These are phyloP conservation scores for Vitis rupestris DNA, from an alignment of 164 flowering plant species.

Conservation along the genomic window DNA sequence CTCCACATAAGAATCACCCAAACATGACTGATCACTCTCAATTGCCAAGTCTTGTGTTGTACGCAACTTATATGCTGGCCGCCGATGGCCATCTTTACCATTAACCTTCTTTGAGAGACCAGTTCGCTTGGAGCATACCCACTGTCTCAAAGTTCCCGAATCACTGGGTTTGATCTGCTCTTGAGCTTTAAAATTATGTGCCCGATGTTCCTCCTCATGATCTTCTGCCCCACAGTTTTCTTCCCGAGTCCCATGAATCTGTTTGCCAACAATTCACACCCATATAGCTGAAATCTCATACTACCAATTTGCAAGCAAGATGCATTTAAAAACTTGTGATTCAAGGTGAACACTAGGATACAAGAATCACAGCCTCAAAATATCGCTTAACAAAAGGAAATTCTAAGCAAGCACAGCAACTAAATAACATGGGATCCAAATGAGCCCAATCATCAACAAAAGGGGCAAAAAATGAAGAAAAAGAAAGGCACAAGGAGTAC, in stretches of 20 bases:
- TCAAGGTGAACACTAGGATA: not conserved
- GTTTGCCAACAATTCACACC: conserved; percentile 20
- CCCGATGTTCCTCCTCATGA: conserved; percentile 14
- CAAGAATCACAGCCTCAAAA: not conserved
- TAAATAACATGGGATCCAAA: too few species aligned
- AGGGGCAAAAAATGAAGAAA: too few species aligned
- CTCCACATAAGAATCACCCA: conserved; percentile 22
- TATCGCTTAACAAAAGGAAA: not conserved
- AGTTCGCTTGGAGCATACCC: conserved; percentile 62
- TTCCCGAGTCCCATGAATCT: conserved; percentile 32
- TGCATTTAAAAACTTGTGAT: not conserved
- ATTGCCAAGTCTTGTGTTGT: conserved; percentile 16
- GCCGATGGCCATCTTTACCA: conserved; percentile 21
- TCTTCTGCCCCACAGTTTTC: conserved; percentile 19
- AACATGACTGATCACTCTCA: conserved; percentile 27
- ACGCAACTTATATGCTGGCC: conserved; percentile 16
- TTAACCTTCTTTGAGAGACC: conserved; percentile 38
- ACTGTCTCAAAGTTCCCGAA: conserved; percentile 40
- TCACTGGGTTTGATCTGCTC: conserved; percentile 29
- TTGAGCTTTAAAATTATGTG: conserved; percentile 19
- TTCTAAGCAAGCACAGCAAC: not conserved
- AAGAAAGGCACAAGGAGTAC: too few species aligned
- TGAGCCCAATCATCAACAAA: too few species aligned
- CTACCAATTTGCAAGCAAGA: conserved; percentile 4
- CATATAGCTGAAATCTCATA: conserved; percentile 12